Evolutionary conservation across 805 yeast species (phyloP), one percentile per base, ranked within the genome.

Genomic region (Yamadazyma phyllophila): DNA sequence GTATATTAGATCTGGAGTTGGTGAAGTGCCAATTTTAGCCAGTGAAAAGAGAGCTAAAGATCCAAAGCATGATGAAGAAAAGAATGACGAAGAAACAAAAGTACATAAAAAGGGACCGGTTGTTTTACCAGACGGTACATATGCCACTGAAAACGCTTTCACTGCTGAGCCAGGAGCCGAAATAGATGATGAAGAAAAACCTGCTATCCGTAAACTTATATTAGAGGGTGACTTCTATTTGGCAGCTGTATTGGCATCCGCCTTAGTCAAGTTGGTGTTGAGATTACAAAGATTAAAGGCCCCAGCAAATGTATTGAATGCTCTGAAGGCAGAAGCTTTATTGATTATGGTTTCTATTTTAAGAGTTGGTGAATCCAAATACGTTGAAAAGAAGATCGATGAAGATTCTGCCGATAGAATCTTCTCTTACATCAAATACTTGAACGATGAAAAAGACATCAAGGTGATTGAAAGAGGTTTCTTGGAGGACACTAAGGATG

Each of bases 401-500:
- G 99, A 94, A 69, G 99, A 95, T 68, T 88, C 97, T 2, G 81
- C 86, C n/a, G 99, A 94, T 69, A 82, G 98, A 71, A 84, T 94
- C 46, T 73, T 90, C 65, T 76, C 92, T n/a, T 91, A 92, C 62
- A 80, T 94, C 57, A 82, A 87, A 56, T 81, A 86, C 48, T 76
- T 95, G 56, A 76, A 85, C 44, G 92, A 85, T 50, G 83, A 82
- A 33, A 74, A 80, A 46, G 76, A 77, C 36, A 61, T 66, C 26
- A 73, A 74, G 43, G 64, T 71, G 43, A 79, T 79, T 48, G 83
- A 84, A 51, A 52, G 72, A 40, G 90, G 94, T 17, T 94, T 88
- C 72, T 77, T 94, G 63, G 88, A 85, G 54, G 96, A 90, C 51
- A 89, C 98, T 12, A 88, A 80, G 61, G 81, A 79, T 16, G 97